phyloP scores from a whole-genome alignment of 371 early-diverging fungal genomes.

The Smittium culicis region DNA sequence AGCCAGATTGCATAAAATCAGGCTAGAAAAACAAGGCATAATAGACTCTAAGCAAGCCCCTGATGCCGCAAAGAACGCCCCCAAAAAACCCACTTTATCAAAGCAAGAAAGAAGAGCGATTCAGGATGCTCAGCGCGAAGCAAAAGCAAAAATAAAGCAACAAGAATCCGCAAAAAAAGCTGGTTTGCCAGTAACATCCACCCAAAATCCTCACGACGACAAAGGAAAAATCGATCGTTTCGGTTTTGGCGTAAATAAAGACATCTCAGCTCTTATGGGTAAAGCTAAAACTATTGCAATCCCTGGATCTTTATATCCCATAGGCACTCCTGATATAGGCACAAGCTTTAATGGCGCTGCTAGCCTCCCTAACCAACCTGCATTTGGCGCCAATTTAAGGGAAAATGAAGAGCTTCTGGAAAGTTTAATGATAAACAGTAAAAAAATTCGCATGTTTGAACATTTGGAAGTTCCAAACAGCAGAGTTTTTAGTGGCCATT shows the following conservation, averaged over 20 bases:
- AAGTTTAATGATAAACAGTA: constrained; percentile 11
- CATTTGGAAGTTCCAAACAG: constrained; percentile 49
- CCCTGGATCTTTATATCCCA: background rate
- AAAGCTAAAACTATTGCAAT: background rate
- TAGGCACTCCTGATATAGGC: background rate
- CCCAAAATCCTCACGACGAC: background rate
- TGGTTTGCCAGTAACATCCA: background rate
- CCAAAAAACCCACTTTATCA: background rate
- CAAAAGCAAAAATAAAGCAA: background rate
- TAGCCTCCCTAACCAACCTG: background rate
- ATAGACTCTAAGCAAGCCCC: background rate
- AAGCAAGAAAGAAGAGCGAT: constrained; percentile 9
- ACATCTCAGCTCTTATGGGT: background rate
- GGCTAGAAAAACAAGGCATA: constrained; percentile 9
- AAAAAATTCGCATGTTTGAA: constrained; percentile 47
- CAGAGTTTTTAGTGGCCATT: background rate
- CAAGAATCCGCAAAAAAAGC: background rate
- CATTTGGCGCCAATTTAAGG: background rate
- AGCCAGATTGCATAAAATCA: constrained; percentile 4
- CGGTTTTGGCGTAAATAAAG: background rate
- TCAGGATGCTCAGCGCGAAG: constrained; percentile 8
- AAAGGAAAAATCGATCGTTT: background rate
- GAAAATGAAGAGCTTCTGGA: background rate
- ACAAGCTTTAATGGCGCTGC: background rate
- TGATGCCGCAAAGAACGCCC: background rate